These are phyloP conservation scores for Phlebiopsis gigantea DNA, from an alignment of 768 basidiomycete species.

Conservation along the genomic window DNA sequence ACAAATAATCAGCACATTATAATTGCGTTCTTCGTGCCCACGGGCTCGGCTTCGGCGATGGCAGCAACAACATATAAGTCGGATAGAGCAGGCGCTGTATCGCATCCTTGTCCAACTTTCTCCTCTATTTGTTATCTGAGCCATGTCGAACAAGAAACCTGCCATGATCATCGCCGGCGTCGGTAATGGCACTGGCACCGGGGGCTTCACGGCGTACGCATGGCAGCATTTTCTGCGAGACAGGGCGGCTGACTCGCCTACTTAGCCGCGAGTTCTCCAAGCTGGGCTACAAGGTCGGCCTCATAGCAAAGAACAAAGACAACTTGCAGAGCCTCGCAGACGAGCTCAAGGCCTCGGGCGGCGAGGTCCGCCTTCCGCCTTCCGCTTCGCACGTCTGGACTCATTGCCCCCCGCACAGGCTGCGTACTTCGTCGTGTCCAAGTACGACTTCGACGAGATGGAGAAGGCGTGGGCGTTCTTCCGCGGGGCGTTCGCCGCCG, in stretches of 20 bases:
- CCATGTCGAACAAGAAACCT: slow-evolving; percentile 16
- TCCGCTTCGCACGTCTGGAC: background rate
- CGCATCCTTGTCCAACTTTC: too few species aligned
- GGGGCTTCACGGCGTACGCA: slow-evolving; percentile 52
- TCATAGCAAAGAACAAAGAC: slow-evolving; percentile 55
- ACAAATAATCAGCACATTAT: background rate
- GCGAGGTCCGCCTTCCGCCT: slow-evolving; percentile 38
- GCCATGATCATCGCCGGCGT: slow-evolving; percentile 57
- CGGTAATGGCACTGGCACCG: slow-evolving; percentile 44
- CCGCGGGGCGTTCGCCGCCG: slow-evolving; percentile 40
- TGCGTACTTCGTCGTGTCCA: slow-evolving; percentile 46
- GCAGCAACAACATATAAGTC: background rate
- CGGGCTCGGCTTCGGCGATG: background rate
- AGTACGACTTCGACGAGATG: slow-evolving; percentile 22
- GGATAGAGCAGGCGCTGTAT: background rate
- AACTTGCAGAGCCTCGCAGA: slow-evolving; percentile 46
- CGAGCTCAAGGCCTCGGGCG: slow-evolving; percentile 53
- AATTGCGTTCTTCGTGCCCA: background rate
- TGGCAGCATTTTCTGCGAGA: background rate
- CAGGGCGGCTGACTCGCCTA: background rate
- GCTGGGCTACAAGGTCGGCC: slow-evolving; percentile 60
- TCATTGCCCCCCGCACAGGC: slow-evolving; percentile 35
- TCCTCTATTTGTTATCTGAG: background rate
- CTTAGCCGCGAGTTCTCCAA: slow-evolving; percentile 53
- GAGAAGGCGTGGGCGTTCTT: slow-evolving; percentile 47